Evolutionary conservation across 116 monocot genomes (phyloP).

Genomic region (Dioscorea cayenensis): DNA sequence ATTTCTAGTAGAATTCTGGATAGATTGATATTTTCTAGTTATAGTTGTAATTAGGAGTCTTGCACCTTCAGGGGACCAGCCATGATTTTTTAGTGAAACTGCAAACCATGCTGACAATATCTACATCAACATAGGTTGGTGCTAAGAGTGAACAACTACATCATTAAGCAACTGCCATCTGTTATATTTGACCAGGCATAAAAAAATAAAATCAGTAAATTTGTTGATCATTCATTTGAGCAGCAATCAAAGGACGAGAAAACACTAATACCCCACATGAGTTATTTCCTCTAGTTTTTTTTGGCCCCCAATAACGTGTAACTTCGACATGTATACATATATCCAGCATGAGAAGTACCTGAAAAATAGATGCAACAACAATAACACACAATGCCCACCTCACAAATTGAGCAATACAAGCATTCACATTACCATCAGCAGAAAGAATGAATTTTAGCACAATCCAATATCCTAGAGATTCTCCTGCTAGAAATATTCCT

Average conservation of each 20-base stretch:
- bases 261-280: not conserved
- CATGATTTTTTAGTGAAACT: too few species aligned
- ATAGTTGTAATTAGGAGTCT: too few species aligned
- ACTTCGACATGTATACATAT: not conserved
- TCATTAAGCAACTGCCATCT: not conserved
- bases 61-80: too few species aligned
- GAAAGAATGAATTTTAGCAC: constrained; percentile 81
- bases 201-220: not conserved
- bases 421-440: constrained; percentile 74
- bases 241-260: not conserved
- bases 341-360: constrained; percentile 27
- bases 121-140: too few species aligned
- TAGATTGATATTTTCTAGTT: too few species aligned
- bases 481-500: constrained; percentile 59
- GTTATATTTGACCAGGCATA: not conserved
- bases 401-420: constrained; percentile 78
- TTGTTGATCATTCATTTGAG: not conserved
- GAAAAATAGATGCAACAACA: constrained; percentile 48
- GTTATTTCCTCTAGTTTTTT: too few species aligned
- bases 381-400: constrained; percentile 80
- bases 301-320: not conserved
- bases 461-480: constrained; percentile 86
- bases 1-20: too few species aligned
- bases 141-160: too few species aligned
- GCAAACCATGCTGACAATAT: too few species aligned